phyloP scores from a whole-genome alignment of 2,329 filamentous ascomycete genomes.

The Colletotrichum siamense region DNA sequence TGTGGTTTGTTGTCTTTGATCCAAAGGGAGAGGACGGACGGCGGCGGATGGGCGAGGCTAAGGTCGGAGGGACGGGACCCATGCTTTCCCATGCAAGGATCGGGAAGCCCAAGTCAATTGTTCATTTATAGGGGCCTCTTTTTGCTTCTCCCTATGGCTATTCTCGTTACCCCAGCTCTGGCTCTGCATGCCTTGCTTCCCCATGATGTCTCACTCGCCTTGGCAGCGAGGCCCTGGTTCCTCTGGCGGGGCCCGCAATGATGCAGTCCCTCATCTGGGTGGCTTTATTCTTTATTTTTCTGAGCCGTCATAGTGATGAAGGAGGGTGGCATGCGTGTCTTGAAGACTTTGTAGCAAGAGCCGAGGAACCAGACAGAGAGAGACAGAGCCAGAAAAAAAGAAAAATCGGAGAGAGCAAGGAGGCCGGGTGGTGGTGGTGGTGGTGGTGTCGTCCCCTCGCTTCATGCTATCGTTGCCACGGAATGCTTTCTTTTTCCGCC shows the following conservation, averaged over 20 bases:
- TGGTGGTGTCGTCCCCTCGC: not conserved
- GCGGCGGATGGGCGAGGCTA: not conserved
- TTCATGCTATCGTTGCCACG: constrained; percentile 11
- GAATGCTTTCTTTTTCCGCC: not conserved
- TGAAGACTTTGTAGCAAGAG: not conserved
- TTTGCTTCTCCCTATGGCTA: constrained; percentile 10
- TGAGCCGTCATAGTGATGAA: not conserved
- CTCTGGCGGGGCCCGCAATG: not conserved
- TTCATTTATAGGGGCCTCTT: constrained; percentile 10
- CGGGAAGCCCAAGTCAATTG: not conserved
- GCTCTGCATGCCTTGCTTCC: constrained; percentile 5
- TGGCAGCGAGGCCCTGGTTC: not conserved
- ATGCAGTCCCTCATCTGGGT: not conserved
- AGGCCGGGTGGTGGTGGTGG: not conserved
- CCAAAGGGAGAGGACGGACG: not conserved
- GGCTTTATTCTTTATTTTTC: not conserved
- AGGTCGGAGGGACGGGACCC: not conserved
- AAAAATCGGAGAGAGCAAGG: not conserved
- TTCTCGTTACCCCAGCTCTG: constrained; percentile 17
- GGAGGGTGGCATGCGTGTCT: not conserved
- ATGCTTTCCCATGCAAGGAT: not conserved
- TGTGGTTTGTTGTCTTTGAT: constrained; percentile 12
- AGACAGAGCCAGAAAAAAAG: not conserved
- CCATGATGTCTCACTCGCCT: constrained; percentile 7
- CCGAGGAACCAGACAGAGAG: not conserved